Base-by-base conservation (phyloP, 352 stramenopile genomes). In the Phytophthora quininea region DNA sequence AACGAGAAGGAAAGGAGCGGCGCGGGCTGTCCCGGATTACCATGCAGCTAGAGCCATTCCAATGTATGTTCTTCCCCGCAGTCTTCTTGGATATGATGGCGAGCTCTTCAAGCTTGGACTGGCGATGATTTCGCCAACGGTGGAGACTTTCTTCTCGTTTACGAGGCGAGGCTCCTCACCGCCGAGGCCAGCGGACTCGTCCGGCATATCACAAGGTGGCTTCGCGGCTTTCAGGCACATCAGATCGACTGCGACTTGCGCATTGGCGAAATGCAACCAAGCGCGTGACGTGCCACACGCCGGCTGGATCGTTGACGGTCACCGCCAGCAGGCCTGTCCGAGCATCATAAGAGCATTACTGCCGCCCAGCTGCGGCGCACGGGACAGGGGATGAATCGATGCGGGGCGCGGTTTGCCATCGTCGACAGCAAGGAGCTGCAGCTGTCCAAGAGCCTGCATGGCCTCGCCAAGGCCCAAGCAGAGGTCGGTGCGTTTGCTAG, bases 1-100 rank as follows among this genome's bases (percentile, higher is more conserved):
- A 49, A 49, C 19, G 12, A 4, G 43, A 49, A 49, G 43, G 43
- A 49, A 49, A 49, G 43, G 43, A 49, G 43, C 43, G 43, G 43
- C 8, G 19, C 24, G 15, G 43, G 43, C 43, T 49, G 43, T 49
- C 43, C 43, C 2, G 15, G 12, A 29, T 49, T 49, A 49, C 43
- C 15, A 1, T 29, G 4, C 38, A 46, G 9, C 3, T 1, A 46
- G 14, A 15, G 19, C 19, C 19, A 15, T 51, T 51, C 45, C 24
- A 6, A 19, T 32, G 19, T 24, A 24, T 24, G 12, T 29, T 29
- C 19, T 0, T 0, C 19, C 19, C 19, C 19, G 19, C 19, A 24
- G 19, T 24, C 19, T 29, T 49, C 43, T 49, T 49, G 24, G 43
- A 49, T 49, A 49, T 49, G 43, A 49, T 49, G 19, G 15, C 15